A percentile compares a stretch with the other conserved stretches of the same genome.
Conservation (phyloP, 2,329 filamentous ascomycete species). For the Nemania sp. region DNA sequence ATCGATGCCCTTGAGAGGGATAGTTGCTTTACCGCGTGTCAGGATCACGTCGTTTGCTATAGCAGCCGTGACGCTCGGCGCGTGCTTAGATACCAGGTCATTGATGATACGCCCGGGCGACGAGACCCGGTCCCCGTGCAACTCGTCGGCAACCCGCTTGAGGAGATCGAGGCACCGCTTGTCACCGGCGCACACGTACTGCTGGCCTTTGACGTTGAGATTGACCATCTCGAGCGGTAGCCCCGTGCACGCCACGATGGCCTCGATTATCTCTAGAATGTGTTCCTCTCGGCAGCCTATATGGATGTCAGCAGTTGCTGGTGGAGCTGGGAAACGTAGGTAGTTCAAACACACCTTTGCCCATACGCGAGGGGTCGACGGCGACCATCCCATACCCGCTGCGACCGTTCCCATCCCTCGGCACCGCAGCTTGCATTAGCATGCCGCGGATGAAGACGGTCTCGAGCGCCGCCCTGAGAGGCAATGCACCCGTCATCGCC, state of each 20-base stretch:
- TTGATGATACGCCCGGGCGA: no score
- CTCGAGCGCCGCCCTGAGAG: constrained; percentile 16
- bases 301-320: no score
- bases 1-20: constrained; percentile 22
- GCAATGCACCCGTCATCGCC: constrained; percentile 14
- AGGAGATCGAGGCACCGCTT: no score
- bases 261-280: constrained; percentile 6
- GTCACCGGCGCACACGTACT: constrained; percentile 27
- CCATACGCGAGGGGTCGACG: constrained; percentile 20
- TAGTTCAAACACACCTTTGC: constrained; percentile 21
- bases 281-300: constrained; percentile 21
- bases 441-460: constrained; percentile 22
- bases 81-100: no score
- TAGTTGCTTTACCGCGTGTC: constrained; percentile 20
- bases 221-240: constrained; percentile 28
- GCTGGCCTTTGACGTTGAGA: constrained; percentile 24
- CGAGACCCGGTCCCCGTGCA: no score
- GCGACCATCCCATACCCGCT: constrained; percentile 27
- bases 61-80: no score
- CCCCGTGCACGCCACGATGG: constrained; percentile 15
- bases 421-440: constrained; percentile 26
- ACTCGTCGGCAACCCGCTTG: no score
- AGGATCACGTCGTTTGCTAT: constrained; percentile 4
- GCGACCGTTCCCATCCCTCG: constrained; percentile 17
- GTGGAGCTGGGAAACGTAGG: neutral